Evolutionary conservation across 441 rosid species (phyloP), one percentile per base, ranked within the genome.

Genomic region (Arabidopsis lyrata): DNA sequence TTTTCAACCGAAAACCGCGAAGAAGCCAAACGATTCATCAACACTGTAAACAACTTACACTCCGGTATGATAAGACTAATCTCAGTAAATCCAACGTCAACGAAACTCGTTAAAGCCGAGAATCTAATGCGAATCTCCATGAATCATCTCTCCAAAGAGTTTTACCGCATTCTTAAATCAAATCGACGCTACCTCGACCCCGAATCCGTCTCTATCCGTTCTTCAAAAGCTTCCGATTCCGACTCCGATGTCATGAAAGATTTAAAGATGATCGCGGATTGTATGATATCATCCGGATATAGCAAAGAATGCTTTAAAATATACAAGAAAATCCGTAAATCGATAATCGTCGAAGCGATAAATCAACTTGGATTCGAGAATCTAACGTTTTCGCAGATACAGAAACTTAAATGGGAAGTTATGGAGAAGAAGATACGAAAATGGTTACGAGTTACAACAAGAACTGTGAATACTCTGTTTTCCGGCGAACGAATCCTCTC

Each of bases 281-380:
- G 95, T 64, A 90, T 91, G 98, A 87, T 78, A 12, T 76, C 81
- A 1, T 75, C 88, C 0, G 98, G 98, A 0, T 88, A 90, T 39
- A 67, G 82, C 1, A 86, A 85, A 70, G 97, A 94, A 72, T 91
- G 98, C 72, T 50, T 85, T 0, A 35, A 7, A 2, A 63, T 86
- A 0, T 86, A 85, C 75, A 84, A 73, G 60, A 42, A 64, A 5
- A 83, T 85, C 39, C 81, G 97, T 3, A 88, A 82, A 85, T 94
- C 92, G 2, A 83, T 91, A 22, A 65, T 91, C 60, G 86, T 84
- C 3, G 87, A 86, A 80, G 92, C 88, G 2, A 44, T 94, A 16
- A 78, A 82, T 8, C 77, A 73, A 9, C 73, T 90, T 0, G 93
- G 97, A 1, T 84, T 88, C 35, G 91, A 88, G 66, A 73, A 67